Percentiles rank a stretch among this genome's conserved stretches.
These are phyloP conservation scores for Carnegiea gigantea DNA, from an alignment of 179 eudicot genomes.

Conservation along the genomic window DNA sequence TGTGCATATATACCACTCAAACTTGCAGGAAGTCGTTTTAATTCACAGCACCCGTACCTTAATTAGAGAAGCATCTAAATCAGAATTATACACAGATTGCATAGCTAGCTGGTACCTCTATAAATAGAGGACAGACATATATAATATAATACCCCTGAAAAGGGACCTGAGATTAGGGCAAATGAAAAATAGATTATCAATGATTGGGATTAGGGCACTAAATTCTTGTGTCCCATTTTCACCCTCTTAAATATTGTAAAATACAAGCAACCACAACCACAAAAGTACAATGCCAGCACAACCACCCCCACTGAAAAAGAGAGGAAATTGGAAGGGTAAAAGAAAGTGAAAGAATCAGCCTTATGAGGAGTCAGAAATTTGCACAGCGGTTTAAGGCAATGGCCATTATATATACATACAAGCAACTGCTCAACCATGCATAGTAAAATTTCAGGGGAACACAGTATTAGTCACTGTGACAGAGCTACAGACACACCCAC, in stretches of 20 bases:
- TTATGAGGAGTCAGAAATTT: slow-evolving; percentile 3
- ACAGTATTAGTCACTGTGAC: neutral
- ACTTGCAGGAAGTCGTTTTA: neutral
- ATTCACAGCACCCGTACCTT: neutral
- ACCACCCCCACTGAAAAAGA: neutral
- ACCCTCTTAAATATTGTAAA: too few relatives aligned
- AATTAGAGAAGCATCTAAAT: too few relatives aligned
- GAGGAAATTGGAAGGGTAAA: neutral
- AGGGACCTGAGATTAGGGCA: too few relatives aligned
- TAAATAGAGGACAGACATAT: too few relatives aligned
- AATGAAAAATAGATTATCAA: too few relatives aligned
- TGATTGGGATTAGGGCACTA: too few relatives aligned
- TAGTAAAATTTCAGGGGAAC: neutral
- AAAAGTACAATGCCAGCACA: neutral
- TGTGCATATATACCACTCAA: neutral
- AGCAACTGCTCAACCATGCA: neutral
- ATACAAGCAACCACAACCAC: neutral
- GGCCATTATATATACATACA: neutral
- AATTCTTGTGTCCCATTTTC: too few relatives aligned
- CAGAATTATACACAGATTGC: too few relatives aligned
- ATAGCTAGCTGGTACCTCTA: too few relatives aligned
- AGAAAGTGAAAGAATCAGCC: slow-evolving; percentile 1
- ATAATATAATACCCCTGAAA: too few relatives aligned
- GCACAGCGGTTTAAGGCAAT: slow-evolving; percentile 9
- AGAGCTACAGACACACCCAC: neutral